Conservation (phyloP, 192 early-diverging fungal species). For the Coemansia sp. region DNA sequence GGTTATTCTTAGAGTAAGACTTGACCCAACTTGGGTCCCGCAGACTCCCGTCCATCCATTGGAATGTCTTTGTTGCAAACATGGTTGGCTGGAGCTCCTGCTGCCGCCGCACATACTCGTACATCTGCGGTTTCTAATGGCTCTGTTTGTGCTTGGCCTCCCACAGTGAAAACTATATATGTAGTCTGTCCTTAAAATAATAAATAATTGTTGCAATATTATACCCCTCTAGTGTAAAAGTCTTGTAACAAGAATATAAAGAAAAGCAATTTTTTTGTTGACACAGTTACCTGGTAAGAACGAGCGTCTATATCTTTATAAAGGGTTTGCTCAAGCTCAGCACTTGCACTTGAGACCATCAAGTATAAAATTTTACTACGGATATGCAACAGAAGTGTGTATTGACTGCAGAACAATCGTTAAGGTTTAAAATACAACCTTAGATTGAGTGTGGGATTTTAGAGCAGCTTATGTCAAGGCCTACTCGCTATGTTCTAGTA, state of each 20-base stretch:
- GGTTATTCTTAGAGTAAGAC: constrained; percentile 19
- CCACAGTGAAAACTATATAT: neutral
- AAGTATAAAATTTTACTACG: neutral
- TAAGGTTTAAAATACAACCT: neutral
- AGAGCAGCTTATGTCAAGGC: neutral
- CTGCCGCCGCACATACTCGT: constrained; percentile 55
- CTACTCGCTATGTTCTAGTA: neutral
- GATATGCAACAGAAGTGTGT: neutral
- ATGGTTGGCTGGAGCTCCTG: constrained; percentile 48
- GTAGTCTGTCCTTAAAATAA: neutral
- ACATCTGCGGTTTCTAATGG: constrained; percentile 22
- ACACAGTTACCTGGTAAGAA: neutral
- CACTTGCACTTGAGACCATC: neutral
- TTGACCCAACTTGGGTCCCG: constrained; percentile 43
- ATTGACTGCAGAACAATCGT: neutral
- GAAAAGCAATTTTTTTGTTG: neutral
- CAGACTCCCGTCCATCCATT: constrained; percentile 45
- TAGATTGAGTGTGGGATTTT: neutral
- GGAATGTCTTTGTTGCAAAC: constrained; percentile 47
- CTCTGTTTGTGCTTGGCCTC: neutral
- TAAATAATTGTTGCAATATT: neutral
- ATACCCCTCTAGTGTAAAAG: neutral
- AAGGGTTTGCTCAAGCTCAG: neutral
- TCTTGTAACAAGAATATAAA: neutral
- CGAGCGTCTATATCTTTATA: neutral